These are phyloP conservation scores for Spinellus fusiger DNA, from an alignment of 192 early-diverging fungal species.

Conservation along the genomic window DNA sequence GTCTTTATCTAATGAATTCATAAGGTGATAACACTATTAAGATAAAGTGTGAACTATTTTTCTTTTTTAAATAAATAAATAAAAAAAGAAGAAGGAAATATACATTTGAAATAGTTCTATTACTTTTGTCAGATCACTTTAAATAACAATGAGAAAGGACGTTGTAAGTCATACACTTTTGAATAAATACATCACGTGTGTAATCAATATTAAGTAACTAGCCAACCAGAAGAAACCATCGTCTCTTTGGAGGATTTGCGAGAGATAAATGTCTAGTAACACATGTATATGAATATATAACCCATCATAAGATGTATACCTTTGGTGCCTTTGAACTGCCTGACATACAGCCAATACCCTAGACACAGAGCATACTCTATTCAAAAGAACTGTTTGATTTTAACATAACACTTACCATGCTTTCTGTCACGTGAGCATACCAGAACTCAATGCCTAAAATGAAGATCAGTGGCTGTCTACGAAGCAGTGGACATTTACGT, in stretches of 20 bases:
- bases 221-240: slow-evolving; percentile 6
- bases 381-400: neutral
- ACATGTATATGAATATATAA: neutral
- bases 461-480: neutral
- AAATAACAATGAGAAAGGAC: too few relatives aligned
- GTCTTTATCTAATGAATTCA: too few relatives aligned
- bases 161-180: too few relatives aligned
- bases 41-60: too few relatives aligned
- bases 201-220: slow-evolving; percentile 4
- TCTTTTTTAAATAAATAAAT: too few relatives aligned
- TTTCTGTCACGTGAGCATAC: slow-evolving; percentile 65
- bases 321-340: slow-evolving; percentile 11
- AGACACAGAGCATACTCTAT: neutral
- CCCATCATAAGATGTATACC: neutral
- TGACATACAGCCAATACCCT: slow-evolving; percentile 29
- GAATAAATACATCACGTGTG: neutral
- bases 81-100: too few relatives aligned
- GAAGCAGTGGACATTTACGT: neutral
- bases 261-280: slow-evolving; percentile 13
- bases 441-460: slow-evolving; percentile 48
- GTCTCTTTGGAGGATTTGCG: neutral
- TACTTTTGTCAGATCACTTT: too few relatives aligned
- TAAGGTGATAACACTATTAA: too few relatives aligned
- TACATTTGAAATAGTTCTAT: too few relatives aligned
- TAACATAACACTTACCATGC: slow-evolving; percentile 48